Evolutionary conservation across 352 stramenopile species (phyloP), one percentile per base, ranked within the genome.

Genomic region (Pythium dissimile): DNA sequence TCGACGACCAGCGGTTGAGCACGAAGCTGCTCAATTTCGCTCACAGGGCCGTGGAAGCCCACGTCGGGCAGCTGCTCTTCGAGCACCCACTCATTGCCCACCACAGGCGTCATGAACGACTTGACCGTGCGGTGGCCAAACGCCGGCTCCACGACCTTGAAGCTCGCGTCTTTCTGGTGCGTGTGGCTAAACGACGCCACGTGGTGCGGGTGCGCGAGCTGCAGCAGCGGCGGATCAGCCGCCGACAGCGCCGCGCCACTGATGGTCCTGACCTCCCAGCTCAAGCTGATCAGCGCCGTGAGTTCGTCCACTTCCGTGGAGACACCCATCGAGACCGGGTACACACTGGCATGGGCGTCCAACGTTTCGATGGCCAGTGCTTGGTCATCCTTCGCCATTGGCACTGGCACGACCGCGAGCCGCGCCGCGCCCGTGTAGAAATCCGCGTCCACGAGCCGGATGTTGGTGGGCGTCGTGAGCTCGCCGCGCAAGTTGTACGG

Each of bases 131-230:
- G 80, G 53, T 92, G 72, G 44, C 78, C 80, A 45, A 89, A 71
- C 24, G 54, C 43, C 32, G 44, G 31, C 1, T 24, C 43, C 7
- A 91, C 48, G 9, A 89, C 67, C 9, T 82, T 58, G 46, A 84
- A 83, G 0, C 39, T 26, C 6, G 63, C 34, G 31, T 65, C 59
- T 16, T 52, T 51, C 21, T 64, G 37, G 15, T 64, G 20, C 21
- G 67, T 62, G n/a, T 55, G 34, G 44, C 56, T 62, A 20, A 94
- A 70, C 23, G 76, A 71, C 13, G 60, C 76, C 0, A 75, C 67
- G 57, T 95, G 85, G 59, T 95, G 85, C 34, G 81, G 77, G 35
- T 89, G 71, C 7, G 81, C 83, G 38, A 95, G 58, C 81, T 92
- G 88, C 12, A 92, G 62, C 44, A 95, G 46, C 27, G 62, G 41